Percentiles rank a stretch among this genome's conserved stretches.
Evolutionary conservation across 306 rosid genomes (phyloP).

Genomic region (Heteromeles arbutifolia): DNA sequence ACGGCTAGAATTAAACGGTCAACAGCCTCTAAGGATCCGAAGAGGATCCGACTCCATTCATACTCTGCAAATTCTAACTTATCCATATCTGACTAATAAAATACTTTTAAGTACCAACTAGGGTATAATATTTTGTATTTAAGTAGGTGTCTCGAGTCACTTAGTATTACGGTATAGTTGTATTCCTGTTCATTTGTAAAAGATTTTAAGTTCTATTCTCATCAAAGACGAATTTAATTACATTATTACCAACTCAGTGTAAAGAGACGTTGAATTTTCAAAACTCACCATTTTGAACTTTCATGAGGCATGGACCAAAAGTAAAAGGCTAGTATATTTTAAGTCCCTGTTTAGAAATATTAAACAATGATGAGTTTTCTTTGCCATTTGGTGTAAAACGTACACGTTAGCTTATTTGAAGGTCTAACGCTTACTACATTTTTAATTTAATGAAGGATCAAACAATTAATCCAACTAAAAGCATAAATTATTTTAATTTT

Average conservation of each 20-base stretch:
- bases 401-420: too few relatives aligned
- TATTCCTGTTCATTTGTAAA: rapidly evolving
- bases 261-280: neutral
- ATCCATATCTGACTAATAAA: neutral
- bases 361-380: too few relatives aligned
- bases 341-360: neutral
- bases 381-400: neutral
- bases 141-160: neutral
- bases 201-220: too few relatives aligned
- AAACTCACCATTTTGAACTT: neutral
- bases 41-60: neutral
- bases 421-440: too few relatives aligned
- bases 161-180: rapidly evolving
- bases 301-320: neutral
- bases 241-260: too few relatives aligned
- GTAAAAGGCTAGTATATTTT: neutral
- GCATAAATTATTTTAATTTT: neutral
- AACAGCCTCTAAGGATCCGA: too few relatives aligned
- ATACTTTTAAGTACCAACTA: too few relatives aligned
- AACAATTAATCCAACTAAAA: neutral
- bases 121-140: neutral
- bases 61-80: neutral
- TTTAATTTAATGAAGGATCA: too few relatives aligned
- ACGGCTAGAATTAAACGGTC: too few relatives aligned
- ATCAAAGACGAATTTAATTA: too few relatives aligned